These are phyloP conservation scores for Stromatinia cepivora DNA, from an alignment of 2,329 filamentous ascomycete genomes.

Conservation along the genomic window DNA sequence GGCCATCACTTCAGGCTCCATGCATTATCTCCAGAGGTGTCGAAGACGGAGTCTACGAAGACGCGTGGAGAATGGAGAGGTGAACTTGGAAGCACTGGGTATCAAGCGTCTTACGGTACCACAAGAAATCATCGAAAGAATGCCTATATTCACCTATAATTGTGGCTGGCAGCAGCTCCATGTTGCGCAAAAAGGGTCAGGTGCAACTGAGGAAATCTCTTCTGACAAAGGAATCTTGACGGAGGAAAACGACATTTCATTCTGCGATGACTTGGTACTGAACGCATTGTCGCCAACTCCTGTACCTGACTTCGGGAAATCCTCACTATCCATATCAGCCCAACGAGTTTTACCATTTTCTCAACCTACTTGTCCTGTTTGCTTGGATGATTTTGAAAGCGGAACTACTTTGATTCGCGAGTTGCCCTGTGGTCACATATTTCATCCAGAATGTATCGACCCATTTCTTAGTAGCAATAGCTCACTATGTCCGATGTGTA, in stretches of 20 bases:
- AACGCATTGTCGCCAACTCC: background rate
- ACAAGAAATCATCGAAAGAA: conserved; percentile 64
- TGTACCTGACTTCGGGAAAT: background rate
- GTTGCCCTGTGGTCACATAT: conserved; percentile 88
- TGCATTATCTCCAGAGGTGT: conserved; percentile 75
- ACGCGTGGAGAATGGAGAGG: conserved; percentile 73
- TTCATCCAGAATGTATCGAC: conserved; percentile 90
- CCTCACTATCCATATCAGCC: background rate
- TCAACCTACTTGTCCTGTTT: conserved; percentile 88
- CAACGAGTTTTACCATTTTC: conserved; percentile 52
- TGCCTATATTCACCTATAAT: conserved; percentile 78
- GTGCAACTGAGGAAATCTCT: background rate
- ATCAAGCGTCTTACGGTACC: conserved; percentile 82
- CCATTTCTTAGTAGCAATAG: conserved; percentile 75
- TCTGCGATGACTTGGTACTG: background rate
- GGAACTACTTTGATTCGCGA: conserved; percentile 75
- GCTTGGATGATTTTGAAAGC: conserved; percentile 75
- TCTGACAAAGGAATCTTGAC: background rate
- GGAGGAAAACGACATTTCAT: background rate
- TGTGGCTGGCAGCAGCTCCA: conserved; percentile 47
- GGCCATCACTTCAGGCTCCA: conserved; percentile 63
- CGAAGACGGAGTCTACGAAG: conserved; percentile 67
- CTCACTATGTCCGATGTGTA: conserved; percentile 89
- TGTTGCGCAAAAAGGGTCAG: conserved; percentile 41
- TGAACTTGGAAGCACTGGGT: conserved; percentile 82